Evolutionary conservation across 768 basidiomycete genomes (phyloP).

Genomic region (Pholiota conissans): DNA sequence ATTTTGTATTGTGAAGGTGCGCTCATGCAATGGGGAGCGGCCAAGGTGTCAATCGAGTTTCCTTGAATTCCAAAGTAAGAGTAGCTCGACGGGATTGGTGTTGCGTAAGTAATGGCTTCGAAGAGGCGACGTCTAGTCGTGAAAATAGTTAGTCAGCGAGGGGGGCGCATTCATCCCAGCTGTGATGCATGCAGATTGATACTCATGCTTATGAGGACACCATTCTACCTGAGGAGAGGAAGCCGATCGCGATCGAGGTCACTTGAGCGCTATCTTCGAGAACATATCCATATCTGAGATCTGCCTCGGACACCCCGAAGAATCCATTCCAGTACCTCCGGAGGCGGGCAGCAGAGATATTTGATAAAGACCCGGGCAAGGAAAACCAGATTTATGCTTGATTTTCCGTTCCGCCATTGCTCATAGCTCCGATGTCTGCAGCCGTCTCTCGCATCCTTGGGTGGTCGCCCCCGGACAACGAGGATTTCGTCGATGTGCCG

Average conservation of each 20-base stretch:
- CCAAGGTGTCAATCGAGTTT: neutral
- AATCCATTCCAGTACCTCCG: constrained; percentile 15
- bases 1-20: neutral
- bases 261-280: constrained; percentile 13
- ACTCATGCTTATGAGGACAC: constrained; percentile 6
- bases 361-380: constrained; percentile 10
- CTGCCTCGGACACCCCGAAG: constrained; percentile 6
- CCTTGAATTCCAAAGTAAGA: neutral
- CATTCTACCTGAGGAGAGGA: constrained; percentile 8
- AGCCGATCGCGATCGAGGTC: constrained; percentile 20
- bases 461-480: constrained; percentile 31
- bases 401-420: constrained; percentile 5
- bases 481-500: constrained; percentile 25
- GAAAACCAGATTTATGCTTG: constrained; percentile 3
- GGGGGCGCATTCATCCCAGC: constrained; percentile 11
- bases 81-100: no score
- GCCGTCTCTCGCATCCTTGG: constrained; percentile 26
- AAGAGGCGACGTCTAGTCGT: neutral
- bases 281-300: constrained; percentile 15
- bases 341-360: constrained; percentile 3
- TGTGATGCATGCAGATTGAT: constrained; percentile 9
- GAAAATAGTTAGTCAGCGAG: neutral
- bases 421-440: constrained; percentile 16
- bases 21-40: neutral
- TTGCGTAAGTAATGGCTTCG: neutral